phyloP scores from a whole-genome alignment of 352 stramenopile species.

The Globisporangium polare region DNA sequence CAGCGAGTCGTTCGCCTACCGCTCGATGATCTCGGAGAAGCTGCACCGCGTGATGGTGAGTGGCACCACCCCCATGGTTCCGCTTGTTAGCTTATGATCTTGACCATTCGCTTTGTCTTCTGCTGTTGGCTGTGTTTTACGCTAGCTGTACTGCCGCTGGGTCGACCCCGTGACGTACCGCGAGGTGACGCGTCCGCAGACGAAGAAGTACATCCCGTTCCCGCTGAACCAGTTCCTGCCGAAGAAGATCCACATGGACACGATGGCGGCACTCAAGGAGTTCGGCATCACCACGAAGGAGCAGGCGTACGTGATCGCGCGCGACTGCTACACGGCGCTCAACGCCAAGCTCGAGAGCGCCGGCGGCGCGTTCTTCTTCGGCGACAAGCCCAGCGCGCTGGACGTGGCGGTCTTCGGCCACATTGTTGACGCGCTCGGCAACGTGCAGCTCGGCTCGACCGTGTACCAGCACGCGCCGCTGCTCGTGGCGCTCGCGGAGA shows the following conservation, averaged over 20 bases:
- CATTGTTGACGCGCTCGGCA: conserved; percentile 72
- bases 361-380: conserved; percentile 65
- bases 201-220: conserved; percentile 82
- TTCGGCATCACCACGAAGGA: conserved; percentile 70
- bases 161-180: conserved; percentile 81
- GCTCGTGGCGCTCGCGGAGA: conserved; percentile 68
- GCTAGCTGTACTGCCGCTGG: conserved; percentile 74
- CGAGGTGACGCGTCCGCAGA: conserved; percentile 76
- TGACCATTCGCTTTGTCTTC: neutral
- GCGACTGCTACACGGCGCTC: conserved; percentile 81
- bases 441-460: conserved; percentile 62
- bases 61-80: neutral
- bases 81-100: no score
- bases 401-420: conserved; percentile 83
- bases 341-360: conserved; percentile 74
- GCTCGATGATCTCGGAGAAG: conserved; percentile 78
- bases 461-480: conserved; percentile 73
- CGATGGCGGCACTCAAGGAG: conserved; percentile 48
- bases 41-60: conserved; percentile 69
- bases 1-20: conserved; percentile 81
- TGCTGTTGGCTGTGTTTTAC: neutral
- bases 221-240: conserved; percentile 77
- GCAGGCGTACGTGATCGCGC: conserved; percentile 70
- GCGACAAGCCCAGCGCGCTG: conserved; percentile 55
- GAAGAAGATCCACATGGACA: conserved; percentile 82